Evolutionary conservation across 305 asterid genomes (phyloP), one percentile per base, ranked within the genome.

Genomic region (Fraxinus paxiana): DNA sequence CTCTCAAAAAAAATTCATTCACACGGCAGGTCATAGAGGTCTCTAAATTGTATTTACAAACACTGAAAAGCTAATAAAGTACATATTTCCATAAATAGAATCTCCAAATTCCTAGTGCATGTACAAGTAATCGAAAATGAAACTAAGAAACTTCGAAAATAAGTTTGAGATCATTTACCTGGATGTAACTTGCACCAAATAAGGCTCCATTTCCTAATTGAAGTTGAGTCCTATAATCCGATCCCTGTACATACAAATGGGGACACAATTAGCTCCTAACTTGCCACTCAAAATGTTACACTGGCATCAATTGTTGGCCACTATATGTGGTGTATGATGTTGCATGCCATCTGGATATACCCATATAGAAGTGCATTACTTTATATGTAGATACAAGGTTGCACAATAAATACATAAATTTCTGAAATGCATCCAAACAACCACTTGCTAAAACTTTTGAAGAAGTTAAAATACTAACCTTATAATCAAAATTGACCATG

Each of bases 141-240:
- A 34, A 56, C 63, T 22, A 48, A 20, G 56, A 59, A 34, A 56
- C 63, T 22, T 34, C 48, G 31, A n/a, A 73, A 38, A 77, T 24
- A 82, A 75, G 43, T 15, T 79, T 65, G 80, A 79, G 67, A 87
- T 54, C 73, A 30, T 82, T 87, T 82, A 93, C 98, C 97, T 93
- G 98, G 84, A 93, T 89, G 87, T 93, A 95, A 88, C 86, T 93
- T 82, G 98, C 98, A 80, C 98, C 98, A 83, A 92, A 75, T 79
- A 95, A 89, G 82, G 93, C 92, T 65, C 98, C 96, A 87, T 87
- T 91, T 22, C 98, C 98, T 15, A 93, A 75, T 82, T 95, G 98
- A 87, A 93, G 83, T 83, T 93, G 98, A 46, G 89, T 61, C 90
- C 98, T 90, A 73, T 86, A 91, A 86, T 94, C 98, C 22, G 89